Conservation (phyloP, 1,139 yeast genomes). For the Pichia cactophila region DNA sequence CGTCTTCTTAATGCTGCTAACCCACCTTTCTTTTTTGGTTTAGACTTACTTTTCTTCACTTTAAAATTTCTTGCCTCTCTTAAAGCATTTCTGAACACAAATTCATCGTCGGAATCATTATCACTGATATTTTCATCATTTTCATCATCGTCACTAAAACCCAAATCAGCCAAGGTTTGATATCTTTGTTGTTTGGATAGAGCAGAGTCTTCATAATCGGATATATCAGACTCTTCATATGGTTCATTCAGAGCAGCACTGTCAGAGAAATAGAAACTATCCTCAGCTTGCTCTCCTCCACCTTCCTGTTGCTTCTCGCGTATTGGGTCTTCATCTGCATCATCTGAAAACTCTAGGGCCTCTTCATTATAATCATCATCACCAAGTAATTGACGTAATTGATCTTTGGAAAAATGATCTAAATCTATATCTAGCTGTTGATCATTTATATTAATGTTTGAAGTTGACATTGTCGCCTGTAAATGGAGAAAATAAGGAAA, state of each 20-base stretch:
- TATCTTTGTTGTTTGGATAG: constrained; percentile 10
- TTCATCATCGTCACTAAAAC: constrained; percentile 19
- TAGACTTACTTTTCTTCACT: constrained; percentile 34
- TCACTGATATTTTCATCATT: constrained; percentile 25
- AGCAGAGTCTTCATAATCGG: constrained; percentile 17
- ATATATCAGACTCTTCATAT: constrained; percentile 12
- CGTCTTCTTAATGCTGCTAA: constrained; percentile 29
- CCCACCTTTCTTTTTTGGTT: constrained; percentile 23
- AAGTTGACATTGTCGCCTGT: not conserved
- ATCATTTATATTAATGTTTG: not conserved
- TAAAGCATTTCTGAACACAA: constrained; percentile 51
- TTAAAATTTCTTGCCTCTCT: constrained; percentile 57
- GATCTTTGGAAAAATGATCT: constrained; percentile 24
- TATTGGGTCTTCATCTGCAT: constrained; percentile 7
- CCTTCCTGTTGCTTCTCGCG: constrained; percentile 9
- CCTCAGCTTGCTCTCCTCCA: constrained; percentile 14
- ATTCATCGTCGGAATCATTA: constrained; percentile 35
- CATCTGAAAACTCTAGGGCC: constrained; percentile 23
- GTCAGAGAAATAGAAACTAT: constrained; percentile 18
- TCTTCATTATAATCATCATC: constrained; percentile 34
- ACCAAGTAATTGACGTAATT: constrained; percentile 24
- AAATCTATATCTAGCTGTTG: constrained; percentile 13
- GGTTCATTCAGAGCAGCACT: constrained; percentile 27
- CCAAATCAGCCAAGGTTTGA: constrained; percentile 18
- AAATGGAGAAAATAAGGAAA: too few relatives aligned